A percentile compares a stretch with the other conserved stretches of the same genome.
These are phyloP conservation scores for Boletus barrowsii DNA, from an alignment of 768 basidiomycete genomes.

Conservation along the genomic window DNA sequence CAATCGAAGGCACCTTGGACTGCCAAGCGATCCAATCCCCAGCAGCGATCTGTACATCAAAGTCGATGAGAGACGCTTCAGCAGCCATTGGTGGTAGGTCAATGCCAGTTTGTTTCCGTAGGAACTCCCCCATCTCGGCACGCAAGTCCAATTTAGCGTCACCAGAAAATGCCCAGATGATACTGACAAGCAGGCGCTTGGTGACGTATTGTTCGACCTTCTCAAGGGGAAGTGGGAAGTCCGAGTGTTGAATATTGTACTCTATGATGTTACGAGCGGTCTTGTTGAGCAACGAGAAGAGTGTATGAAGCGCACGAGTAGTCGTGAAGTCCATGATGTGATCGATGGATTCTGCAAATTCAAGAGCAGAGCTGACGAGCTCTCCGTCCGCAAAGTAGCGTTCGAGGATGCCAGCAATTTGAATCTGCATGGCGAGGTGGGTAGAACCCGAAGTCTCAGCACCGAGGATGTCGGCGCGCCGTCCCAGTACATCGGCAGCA, in stretches of 20 bases:
- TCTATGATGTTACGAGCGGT: conserved; percentile 90
- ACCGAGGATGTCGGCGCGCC: conserved; percentile 46
- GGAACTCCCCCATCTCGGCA: conserved; percentile 84
- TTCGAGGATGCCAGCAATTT: conserved; percentile 70
- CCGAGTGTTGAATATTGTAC: conserved; percentile 91
- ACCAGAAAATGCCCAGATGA: conserved; percentile 98
- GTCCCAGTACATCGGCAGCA: conserved; percentile 54
- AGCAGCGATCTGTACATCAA: conserved; percentile 81
- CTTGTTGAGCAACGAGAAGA: conserved; percentile 97
- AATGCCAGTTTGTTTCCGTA: conserved; percentile 81
- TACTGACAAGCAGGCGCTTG: conserved; percentile 84
- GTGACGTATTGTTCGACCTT: conserved; percentile 88
- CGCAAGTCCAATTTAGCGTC: conserved; percentile 91
- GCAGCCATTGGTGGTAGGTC: conserved; percentile 76
- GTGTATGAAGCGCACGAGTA: conserved; percentile 88
- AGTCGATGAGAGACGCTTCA: conserved; percentile 90
- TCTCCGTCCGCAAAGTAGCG: conserved; percentile 82
- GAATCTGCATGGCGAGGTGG: conserved; percentile 71
- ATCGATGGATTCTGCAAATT: conserved; percentile 79
- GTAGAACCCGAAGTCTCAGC: conserved; percentile 52
- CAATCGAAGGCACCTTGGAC: conserved; percentile 86
- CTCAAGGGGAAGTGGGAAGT: conserved; percentile 86
- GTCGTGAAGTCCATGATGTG: conserved; percentile 99
- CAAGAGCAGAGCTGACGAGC: conserved; percentile 74
- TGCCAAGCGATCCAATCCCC: conserved; percentile 95